Base-by-base conservation (phyloP, 1,139 yeast species). In the Debaryomyces nepalensis region DNA sequence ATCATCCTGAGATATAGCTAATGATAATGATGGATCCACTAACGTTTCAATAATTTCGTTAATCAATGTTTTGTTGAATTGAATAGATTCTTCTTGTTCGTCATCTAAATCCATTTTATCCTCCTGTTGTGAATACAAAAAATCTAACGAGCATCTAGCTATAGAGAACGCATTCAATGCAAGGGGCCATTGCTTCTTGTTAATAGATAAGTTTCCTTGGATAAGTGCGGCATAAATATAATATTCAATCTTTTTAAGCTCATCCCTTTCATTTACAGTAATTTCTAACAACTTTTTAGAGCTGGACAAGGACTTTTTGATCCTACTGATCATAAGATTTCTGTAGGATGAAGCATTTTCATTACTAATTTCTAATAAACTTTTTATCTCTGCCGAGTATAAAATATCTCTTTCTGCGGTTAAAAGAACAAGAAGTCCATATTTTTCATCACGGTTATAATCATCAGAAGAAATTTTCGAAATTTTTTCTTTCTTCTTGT, bases 321-420 rank as follows among this genome's bases (percentile, higher is more conserved):
- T 75, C 62, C 87, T 86, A 27, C 91, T 79, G 10, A 75, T 59
- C 57, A 87, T 70, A 46, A 86, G 77, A 45, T 73, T 77, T 58
- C 72, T 77, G 39, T 76, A 63, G 24, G 72, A 70, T 5, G 78
- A 64, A 0, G 77, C 64, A 19, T 52, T 58, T 33, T 67, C 73
- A 42, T 59, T 68, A 45, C 78, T 77, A 42, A 82, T 74, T 50
- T 83, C 90, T 51, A 82, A 62, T 42, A 75, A 63, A 16, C 76
- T 68, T 49, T 79, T 80, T 44, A 82, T 73, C 59, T 86, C 91
- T 61, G 81, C 73, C 0, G 91, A 86, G 53, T 77, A 80, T 27
- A 88, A 71, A 59, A 83, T 68, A 50, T 85, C 84, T 53, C 93
- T 73, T 60, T 88, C 96, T 0, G 85, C 81, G 8, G 76, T 71